These are phyloP conservation scores for Fraxinus sp. DNA, from an alignment of 305 asterid genomes.

Conservation along the genomic window DNA sequence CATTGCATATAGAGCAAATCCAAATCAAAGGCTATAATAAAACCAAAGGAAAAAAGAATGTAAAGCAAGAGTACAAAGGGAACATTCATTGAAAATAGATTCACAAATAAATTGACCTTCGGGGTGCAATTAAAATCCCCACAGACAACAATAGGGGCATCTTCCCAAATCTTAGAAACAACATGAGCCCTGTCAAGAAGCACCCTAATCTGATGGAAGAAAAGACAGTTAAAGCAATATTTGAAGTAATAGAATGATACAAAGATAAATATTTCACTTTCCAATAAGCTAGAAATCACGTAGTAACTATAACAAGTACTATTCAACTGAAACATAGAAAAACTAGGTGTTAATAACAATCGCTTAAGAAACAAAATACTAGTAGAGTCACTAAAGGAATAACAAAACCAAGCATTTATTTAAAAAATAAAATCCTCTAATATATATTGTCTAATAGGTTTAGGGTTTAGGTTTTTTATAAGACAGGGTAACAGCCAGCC, in stretches of 20 bases:
- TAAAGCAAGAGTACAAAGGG: slow-evolving; percentile 10
- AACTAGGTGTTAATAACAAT: neutral
- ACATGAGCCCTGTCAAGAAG: slow-evolving; percentile 79
- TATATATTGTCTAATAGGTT: neutral
- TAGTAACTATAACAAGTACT: neutral
- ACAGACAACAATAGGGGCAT: slow-evolving; percentile 82
- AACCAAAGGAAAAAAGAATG: slow-evolving; percentile 15
- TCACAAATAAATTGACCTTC: slow-evolving; percentile 46
- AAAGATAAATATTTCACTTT: slow-evolving; percentile 2
- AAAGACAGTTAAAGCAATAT: slow-evolving; percentile 22
- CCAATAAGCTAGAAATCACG: neutral
- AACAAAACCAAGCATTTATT: neutral
- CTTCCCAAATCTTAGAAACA: slow-evolving; percentile 90
- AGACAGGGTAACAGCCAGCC: neutral
- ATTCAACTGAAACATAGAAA: neutral
- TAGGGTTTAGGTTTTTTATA: neutral
- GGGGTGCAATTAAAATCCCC: slow-evolving; percentile 99
- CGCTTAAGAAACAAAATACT: neutral
- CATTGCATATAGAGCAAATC: slow-evolving; percentile 21
- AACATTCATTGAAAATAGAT: slow-evolving; percentile 12
- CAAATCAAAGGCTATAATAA: slow-evolving; percentile 9
- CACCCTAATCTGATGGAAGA: slow-evolving; percentile 64
- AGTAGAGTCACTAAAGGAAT: neutral
- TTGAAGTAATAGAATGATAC: slow-evolving; percentile 11
- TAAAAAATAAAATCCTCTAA: neutral